Conservation (phyloP, 345 rosid species). For the Psidium guajava region DNA sequence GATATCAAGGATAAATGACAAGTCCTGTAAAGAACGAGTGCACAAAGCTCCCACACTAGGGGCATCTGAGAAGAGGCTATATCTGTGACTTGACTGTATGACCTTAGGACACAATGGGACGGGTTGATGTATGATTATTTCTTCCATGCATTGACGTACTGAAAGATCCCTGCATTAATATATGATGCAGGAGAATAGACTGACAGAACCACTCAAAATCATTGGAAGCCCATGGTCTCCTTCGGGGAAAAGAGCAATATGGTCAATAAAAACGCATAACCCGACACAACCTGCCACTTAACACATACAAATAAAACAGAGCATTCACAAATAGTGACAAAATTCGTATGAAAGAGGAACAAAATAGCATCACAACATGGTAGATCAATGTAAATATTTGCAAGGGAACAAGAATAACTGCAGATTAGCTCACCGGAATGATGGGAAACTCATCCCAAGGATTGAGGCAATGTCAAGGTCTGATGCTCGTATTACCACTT, state of each 20-base stretch:
- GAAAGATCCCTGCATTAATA: not conserved
- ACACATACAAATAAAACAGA: not conserved
- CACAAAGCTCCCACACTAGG: not conserved
- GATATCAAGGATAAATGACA: not conserved
- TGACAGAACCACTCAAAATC: not conserved
- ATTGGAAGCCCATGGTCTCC: not conserved
- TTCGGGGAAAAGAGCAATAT: not conserved
- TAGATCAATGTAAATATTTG: not conserved
- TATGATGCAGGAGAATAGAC: not conserved
- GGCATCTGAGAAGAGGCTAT: not conserved
- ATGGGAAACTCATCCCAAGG: conserved; percentile 97
- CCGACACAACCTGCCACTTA: not conserved
- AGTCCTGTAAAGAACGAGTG: not conserved
- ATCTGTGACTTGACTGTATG: not conserved
- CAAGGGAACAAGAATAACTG: not conserved
- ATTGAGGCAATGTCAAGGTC: conserved; percentile 90
- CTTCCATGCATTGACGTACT: not conserved
- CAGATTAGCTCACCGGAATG: conserved; percentile 53
- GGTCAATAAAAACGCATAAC: not conserved
- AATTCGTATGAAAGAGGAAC: not conserved
- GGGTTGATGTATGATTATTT: not conserved
- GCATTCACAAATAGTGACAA: not conserved
- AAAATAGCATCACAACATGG: not conserved
- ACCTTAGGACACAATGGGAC: not conserved
- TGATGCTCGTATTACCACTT: conserved; percentile 67